phyloP scores from a whole-genome alignment of 129 eudicot species.

The Escallonia herrerae region DNA sequence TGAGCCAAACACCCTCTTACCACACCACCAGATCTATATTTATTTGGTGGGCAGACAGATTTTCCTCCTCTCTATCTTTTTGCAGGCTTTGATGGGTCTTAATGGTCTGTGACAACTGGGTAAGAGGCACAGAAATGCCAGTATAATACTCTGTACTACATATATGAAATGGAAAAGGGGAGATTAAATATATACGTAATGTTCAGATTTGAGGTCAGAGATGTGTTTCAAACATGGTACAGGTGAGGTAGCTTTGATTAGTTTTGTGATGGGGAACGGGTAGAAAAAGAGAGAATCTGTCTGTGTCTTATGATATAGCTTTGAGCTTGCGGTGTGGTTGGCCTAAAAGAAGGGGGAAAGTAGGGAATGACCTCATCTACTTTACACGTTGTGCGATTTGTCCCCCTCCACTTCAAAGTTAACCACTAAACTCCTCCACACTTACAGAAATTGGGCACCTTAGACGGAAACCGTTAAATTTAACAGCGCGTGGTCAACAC shows the following conservation, averaged over 20 bases:
- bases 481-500: too few relatives aligned
- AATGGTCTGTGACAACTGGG: background rate
- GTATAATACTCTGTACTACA: background rate
- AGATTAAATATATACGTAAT: too few relatives aligned
- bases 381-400: too few relatives aligned
- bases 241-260: too few relatives aligned
- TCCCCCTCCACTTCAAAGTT: too few relatives aligned
- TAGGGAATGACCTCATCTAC: too few relatives aligned
- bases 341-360: slow-evolving; percentile 17
- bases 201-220: background rate
- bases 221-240: background rate
- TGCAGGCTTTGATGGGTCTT: background rate
- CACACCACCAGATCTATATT: background rate
- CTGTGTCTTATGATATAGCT: background rate
- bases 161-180: background rate
- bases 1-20: slow-evolving; percentile 1
- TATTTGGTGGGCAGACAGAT: background rate
- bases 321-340: too few relatives aligned
- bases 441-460: too few relatives aligned
- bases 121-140: background rate
- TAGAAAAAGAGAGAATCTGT: slow-evolving; percentile 4
- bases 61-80: background rate
- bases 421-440: too few relatives aligned
- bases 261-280: too few relatives aligned
- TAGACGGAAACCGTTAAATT: too few relatives aligned